phyloP scores from a whole-genome alignment of 371 early-diverging fungal species.

The Mucor plumbeus region DNA sequence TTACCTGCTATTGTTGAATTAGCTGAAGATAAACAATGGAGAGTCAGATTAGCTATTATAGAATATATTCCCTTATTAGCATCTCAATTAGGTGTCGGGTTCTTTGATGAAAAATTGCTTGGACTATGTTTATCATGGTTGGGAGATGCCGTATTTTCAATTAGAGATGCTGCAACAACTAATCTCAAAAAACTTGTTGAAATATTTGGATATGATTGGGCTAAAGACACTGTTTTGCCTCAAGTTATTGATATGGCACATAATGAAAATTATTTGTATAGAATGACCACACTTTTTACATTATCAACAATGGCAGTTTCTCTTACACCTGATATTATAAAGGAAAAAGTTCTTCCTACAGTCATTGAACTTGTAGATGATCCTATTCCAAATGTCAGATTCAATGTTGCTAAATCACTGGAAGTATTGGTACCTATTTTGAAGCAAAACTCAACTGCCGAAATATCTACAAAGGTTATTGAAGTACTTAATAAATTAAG shows the following conservation, averaged over 20 bases:
- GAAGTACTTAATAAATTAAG: constrained; percentile 82
- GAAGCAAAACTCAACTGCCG: constrained; percentile 62
- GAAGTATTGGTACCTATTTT: constrained; percentile 86
- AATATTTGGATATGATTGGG: constrained; percentile 98
- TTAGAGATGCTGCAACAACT: constrained; percentile 95
- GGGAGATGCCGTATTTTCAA: constrained; percentile 96
- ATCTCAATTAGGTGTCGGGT: constrained; percentile 91
- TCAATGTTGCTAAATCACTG: constrained; percentile 96
- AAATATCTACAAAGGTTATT: constrained; percentile 70
- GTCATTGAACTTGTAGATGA: constrained; percentile 83
- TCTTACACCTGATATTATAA: constrained; percentile 87
- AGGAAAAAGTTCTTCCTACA: constrained; percentile 88
- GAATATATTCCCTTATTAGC: constrained; percentile 97
- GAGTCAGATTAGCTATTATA: constrained; percentile 97
- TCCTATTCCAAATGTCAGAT: constrained; percentile 98
- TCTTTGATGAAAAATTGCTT: constrained; percentile 96
- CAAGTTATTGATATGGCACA: constrained; percentile 88
- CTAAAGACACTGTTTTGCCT: constrained; percentile 89
- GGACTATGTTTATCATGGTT: constrained; percentile 96
- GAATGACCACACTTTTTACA: constrained; percentile 97
- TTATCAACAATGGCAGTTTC: constrained; percentile 90
- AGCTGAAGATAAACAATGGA: constrained; percentile 99
- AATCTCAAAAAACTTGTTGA: constrained; percentile 93
- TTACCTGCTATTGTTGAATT: constrained; percentile 97
- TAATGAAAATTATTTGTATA: constrained; percentile 90